Percentiles rank a stretch among this genome's conserved stretches.
phyloP scores from a whole-genome alignment of 2,329 filamentous ascomycete genomes.

The Arthroderma sp. region DNA sequence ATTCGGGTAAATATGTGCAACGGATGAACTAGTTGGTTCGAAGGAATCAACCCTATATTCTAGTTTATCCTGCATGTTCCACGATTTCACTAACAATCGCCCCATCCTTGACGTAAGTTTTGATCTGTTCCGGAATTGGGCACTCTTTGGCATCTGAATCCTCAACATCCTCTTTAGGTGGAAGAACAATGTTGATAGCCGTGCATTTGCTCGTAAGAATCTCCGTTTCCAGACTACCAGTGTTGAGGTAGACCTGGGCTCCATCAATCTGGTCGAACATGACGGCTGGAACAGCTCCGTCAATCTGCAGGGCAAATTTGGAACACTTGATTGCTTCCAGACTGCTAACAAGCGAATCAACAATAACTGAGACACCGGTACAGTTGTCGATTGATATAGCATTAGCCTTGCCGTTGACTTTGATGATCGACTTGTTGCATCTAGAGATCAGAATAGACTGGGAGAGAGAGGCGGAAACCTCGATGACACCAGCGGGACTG shows the following conservation, averaged over 20 bases:
- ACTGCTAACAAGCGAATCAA: constrained; percentile 80
- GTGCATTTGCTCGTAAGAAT: constrained; percentile 82
- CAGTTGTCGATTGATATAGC: constrained; percentile 95
- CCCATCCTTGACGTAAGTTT: constrained; percentile 65
- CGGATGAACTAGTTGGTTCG: background rate
- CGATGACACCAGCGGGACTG: constrained; percentile 57
- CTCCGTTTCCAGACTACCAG: constrained; percentile 64
- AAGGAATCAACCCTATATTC: background rate
- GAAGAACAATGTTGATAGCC: constrained; percentile 76
- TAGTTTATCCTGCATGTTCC: constrained; percentile 55
- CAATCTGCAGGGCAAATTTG: constrained; percentile 87
- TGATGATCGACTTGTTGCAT: constrained; percentile 82
- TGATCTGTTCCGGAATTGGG: constrained; percentile 79
- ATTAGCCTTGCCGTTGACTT: constrained; percentile 86
- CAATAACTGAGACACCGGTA: constrained; percentile 66
- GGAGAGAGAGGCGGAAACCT: constrained; percentile 67
- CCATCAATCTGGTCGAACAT: constrained; percentile 89
- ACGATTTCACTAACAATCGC: constrained; percentile 87
- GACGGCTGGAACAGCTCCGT: constrained; percentile 74
- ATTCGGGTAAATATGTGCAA: background rate
- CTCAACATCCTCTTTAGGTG: constrained; percentile 51
- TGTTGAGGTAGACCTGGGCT: constrained; percentile 73
- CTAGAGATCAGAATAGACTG: constrained; percentile 87
- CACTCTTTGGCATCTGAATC: constrained; percentile 78
- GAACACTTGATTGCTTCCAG: constrained; percentile 92